A percentile compares a stretch with the other conserved stretches of the same genome.
phyloP scores from a whole-genome alignment of 805 yeast species.

The Jamesozyma jinghongensis region DNA sequence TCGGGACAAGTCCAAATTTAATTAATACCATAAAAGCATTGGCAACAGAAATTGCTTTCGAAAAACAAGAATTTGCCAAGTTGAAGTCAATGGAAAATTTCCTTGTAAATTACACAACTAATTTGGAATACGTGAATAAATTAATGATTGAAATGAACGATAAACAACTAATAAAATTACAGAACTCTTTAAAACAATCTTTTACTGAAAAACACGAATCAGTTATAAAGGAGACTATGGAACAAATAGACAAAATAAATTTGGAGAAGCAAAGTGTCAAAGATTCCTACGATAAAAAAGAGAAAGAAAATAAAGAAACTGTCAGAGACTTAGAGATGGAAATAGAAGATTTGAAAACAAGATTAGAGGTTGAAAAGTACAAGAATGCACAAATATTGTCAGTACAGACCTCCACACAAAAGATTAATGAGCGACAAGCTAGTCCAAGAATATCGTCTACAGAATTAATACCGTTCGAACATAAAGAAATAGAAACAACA shows the following conservation, averaged over 20 bases:
- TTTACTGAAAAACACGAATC: slow-evolving; percentile 22
- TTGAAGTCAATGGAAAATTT: slow-evolving; percentile 47
- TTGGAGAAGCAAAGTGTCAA: slow-evolving; percentile 11
- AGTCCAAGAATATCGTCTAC: no score
- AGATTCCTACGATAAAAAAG: slow-evolving; percentile 7
- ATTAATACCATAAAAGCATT: slow-evolving; percentile 48
- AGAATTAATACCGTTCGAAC: not conserved
- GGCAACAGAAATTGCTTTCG: slow-evolving; percentile 46
- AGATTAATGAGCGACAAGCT: not conserved
- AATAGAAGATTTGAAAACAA: slow-evolving; percentile 27
- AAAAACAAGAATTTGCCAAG: slow-evolving; percentile 50
- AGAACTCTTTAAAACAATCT: slow-evolving; percentile 22
- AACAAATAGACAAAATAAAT: slow-evolving; percentile 13
- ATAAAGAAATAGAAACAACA: not conserved
- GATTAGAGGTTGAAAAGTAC: slow-evolving; percentile 28
- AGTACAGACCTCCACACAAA: not conserved
- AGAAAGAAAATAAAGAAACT: slow-evolving; percentile 10
- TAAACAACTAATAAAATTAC: slow-evolving; percentile 21
- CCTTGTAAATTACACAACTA: slow-evolving; percentile 39
- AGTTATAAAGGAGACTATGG: slow-evolving; percentile 14
- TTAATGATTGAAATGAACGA: slow-evolving; percentile 28
- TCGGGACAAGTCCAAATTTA: slow-evolving; percentile 47
- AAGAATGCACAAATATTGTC: slow-evolving; percentile 15
- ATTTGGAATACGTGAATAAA: slow-evolving; percentile 25
- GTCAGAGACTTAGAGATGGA: slow-evolving; percentile 19